phyloP scores from a whole-genome alignment of 805 yeast genomes.

The Metschnikowia peoriensis region DNA sequence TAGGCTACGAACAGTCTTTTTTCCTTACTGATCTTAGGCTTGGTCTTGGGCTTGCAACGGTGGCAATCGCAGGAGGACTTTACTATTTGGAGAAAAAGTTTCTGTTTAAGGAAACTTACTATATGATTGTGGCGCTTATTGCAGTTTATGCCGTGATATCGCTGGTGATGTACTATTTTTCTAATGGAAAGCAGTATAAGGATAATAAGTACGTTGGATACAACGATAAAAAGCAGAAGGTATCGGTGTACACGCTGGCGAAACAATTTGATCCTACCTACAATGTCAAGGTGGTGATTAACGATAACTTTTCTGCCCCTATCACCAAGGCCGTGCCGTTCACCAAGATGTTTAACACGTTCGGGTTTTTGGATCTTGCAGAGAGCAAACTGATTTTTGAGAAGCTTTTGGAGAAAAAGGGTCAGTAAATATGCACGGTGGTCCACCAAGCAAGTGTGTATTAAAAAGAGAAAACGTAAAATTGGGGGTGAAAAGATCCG shows the following conservation, averaged over 20 bases:
- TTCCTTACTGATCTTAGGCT: conserved; percentile 44
- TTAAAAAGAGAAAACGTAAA: no score
- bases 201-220: conserved; percentile 48
- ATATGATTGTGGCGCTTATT: conserved; percentile 35
- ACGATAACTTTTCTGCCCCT: conserved; percentile 19
- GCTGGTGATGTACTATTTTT: conserved; percentile 31
- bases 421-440: conserved; percentile 1
- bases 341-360: conserved; percentile 44
- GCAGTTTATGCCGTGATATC: conserved; percentile 38
- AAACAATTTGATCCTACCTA: conserved; percentile 46
- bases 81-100: conserved; percentile 50
- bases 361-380: conserved; percentile 43
- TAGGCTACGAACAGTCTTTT: conserved; percentile 51
- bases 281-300: conserved; percentile 30
- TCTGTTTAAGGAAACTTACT: conserved; percentile 38
- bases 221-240: conserved; percentile 28
- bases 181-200: conserved; percentile 36
- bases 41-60: conserved; percentile 48
- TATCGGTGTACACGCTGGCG: conserved; percentile 41
- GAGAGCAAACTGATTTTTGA: conserved; percentile 28
- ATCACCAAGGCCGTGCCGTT: conserved; percentile 29
- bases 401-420: conserved; percentile 19
- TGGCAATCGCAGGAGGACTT: conserved; percentile 44
- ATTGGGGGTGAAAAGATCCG: no score
- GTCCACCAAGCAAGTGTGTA: no score